Evolutionary conservation across 176 grass and related monocot genomes (phyloP).

Genomic region (Puccinellia tenuiflora): DNA sequence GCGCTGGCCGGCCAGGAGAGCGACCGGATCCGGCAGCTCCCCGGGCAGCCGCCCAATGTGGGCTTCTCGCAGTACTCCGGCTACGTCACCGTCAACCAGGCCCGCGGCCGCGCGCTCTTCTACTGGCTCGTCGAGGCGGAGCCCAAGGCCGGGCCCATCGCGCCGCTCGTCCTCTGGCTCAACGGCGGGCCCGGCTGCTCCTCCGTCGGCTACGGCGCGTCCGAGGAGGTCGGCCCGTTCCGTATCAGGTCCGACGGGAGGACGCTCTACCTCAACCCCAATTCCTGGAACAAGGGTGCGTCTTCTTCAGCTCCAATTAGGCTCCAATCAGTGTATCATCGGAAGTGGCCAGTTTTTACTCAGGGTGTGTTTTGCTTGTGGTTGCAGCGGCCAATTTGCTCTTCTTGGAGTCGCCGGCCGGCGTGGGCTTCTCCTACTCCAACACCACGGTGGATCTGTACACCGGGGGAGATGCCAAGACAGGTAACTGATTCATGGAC

Average conservation of each 20-base stretch:
- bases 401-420: conserved; percentile 92
- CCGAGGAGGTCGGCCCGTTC: conserved; percentile 97
- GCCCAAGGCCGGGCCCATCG: conserved; percentile 42
- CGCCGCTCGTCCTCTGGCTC: conserved; percentile 89
- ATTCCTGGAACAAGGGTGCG: conserved; percentile 99
- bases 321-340: too few species aligned
- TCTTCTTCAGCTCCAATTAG: too few species aligned
- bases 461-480: conserved; percentile 69
- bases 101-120: conserved; percentile 81
- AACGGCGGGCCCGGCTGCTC: conserved; percentile 95
- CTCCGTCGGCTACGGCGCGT: conserved; percentile 81
- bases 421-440: conserved; percentile 95
- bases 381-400: conserved; percentile 90
- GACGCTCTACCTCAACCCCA: conserved; percentile 62
- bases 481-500: conserved; percentile 31
- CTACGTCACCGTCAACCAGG: conserved; percentile 69
- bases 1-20: conserved; percentile 42
- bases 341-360: too few species aligned
- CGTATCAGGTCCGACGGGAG: conserved; percentile 70
- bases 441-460: conserved; percentile 83
- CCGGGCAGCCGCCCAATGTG: conserved; percentile 57
- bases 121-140: conserved; percentile 96
- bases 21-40: conserved; percentile 79
- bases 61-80: conserved; percentile 83
- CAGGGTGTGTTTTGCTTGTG: too few species aligned